phyloP scores from a whole-genome alignment of 2,329 filamentous ascomycete species.

The Microascus cirrosus region DNA sequence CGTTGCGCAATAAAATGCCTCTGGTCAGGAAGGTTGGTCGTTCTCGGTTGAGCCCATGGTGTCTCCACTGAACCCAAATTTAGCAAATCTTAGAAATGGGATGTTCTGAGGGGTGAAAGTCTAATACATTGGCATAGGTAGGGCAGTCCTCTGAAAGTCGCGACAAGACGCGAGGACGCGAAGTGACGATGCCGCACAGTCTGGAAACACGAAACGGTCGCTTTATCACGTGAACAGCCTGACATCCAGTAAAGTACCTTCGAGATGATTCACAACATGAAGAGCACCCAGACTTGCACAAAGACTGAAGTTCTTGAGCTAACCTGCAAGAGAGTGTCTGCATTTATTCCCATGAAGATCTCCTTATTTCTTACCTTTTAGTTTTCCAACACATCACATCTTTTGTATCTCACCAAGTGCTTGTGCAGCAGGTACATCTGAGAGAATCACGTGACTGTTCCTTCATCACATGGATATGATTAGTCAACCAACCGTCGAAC shows the following conservation, averaged over 20 bases:
- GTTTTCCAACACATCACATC: background rate
- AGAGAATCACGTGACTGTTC: background rate
- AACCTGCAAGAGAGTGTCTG: background rate
- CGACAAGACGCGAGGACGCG: background rate
- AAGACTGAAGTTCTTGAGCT: background rate
- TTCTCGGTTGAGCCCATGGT: background rate
- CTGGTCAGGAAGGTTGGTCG: background rate
- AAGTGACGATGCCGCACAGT: background rate
- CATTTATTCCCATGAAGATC: background rate
- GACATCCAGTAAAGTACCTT: background rate
- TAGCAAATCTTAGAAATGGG: too few species aligned
- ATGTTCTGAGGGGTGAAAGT: too few species aligned
- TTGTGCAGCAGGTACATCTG: background rate
- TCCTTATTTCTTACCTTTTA: background rate
- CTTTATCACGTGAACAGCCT: background rate
- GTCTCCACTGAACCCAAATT: background rate
- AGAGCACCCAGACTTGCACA: background rate
- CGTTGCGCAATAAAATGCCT: background rate
- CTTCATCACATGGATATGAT: background rate
- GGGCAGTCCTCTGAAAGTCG: background rate
- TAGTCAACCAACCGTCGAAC: background rate
- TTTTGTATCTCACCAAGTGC: background rate
- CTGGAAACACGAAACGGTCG: constrained; percentile 1
- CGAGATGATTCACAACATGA: background rate
- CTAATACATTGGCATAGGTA: background rate